Evolutionary conservation across 2,329 filamentous ascomycete species (phyloP).

Genomic region (Clonostachys sp.): DNA sequence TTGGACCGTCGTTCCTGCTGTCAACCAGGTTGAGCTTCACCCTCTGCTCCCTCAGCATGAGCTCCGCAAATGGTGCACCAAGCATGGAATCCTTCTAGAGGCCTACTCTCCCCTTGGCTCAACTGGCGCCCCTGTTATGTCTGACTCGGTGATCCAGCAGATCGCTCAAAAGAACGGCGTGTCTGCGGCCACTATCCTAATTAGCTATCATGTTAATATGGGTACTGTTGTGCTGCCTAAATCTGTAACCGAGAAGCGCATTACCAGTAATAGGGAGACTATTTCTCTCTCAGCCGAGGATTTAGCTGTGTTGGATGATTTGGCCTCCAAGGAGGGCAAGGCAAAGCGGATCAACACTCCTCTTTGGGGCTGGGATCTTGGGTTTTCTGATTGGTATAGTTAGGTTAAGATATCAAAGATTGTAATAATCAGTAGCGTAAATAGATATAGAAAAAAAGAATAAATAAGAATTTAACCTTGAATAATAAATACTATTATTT

Average conservation of each 20-base stretch:
- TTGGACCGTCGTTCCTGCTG: conserved; percentile 51
- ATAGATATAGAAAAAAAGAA: no score
- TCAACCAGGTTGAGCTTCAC: conserved; percentile 68
- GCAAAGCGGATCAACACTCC: conserved; percentile 23
- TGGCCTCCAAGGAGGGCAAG: conserved; percentile 19
- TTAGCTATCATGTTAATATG: conserved; percentile 56
- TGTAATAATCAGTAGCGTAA: no score
- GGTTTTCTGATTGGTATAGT: conserved; percentile 21
- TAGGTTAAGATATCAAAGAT: background rate
- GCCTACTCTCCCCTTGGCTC: conserved; percentile 63
- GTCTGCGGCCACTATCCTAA: conserved; percentile 20
- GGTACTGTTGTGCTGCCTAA: conserved; percentile 65
- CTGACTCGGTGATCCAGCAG: conserved; percentile 42
- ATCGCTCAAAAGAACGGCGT: no score
- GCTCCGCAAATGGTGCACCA: conserved; percentile 50
- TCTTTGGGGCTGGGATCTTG: conserved; percentile 19
- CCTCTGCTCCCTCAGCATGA: conserved; percentile 60
- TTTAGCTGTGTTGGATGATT: conserved; percentile 1
- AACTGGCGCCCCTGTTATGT: conserved; percentile 33
- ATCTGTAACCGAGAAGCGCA: conserved; percentile 59
- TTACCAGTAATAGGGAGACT: conserved; percentile 16
- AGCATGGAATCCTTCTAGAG: conserved; percentile 55
- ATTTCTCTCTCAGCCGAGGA: conserved; percentile 4
- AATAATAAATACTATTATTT: no score
- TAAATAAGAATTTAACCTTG: no score